phyloP scores from a whole-genome alignment of 2,329 filamentous ascomycete genomes.

The Aspergillus niger region DNA sequence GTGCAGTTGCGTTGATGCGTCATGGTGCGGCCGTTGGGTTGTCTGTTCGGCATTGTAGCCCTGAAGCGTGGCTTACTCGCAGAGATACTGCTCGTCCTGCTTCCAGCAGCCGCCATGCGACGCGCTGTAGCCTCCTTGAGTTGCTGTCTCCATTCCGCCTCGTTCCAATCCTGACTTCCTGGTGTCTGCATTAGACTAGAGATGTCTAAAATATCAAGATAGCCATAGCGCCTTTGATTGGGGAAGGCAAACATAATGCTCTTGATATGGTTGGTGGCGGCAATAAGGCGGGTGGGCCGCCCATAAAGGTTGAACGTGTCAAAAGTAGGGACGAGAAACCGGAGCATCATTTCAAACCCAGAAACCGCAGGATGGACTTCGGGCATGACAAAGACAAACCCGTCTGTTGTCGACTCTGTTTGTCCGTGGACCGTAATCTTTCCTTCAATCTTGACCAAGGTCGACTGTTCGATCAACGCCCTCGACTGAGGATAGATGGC shows the following conservation, averaged over 20 bases:
- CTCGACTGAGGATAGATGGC: conserved; percentile 96
- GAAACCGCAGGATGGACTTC: conserved; percentile 88
- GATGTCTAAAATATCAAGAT: conserved; percentile 86
- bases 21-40: conserved; percentile 39
- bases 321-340: conserved; percentile 90
- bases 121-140: conserved; percentile 82
- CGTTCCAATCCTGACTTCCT: conserved; percentile 75
- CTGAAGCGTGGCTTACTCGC: conserved; percentile 52
- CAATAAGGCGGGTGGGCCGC: conserved; percentile 79
- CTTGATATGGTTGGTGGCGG: conserved; percentile 80
- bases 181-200: conserved; percentile 75
- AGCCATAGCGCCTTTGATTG: conserved; percentile 81
- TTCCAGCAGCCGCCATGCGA: conserved; percentile 40
- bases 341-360: conserved; percentile 92
- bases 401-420: conserved; percentile 76
- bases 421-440: conserved; percentile 82
- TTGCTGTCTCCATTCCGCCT: conserved; percentile 84
- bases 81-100: conserved; percentile 57
- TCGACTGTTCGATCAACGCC: conserved; percentile 90
- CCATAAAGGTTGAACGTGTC: conserved; percentile 92
- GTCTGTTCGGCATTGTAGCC: conserved; percentile 39
- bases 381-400: conserved; percentile 97
- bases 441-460: conserved; percentile 90
- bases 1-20: conserved; percentile 24
- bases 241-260: conserved; percentile 99